phyloP scores from a whole-genome alignment of 441 rosid genomes.

The Eutrema salsugineum region DNA sequence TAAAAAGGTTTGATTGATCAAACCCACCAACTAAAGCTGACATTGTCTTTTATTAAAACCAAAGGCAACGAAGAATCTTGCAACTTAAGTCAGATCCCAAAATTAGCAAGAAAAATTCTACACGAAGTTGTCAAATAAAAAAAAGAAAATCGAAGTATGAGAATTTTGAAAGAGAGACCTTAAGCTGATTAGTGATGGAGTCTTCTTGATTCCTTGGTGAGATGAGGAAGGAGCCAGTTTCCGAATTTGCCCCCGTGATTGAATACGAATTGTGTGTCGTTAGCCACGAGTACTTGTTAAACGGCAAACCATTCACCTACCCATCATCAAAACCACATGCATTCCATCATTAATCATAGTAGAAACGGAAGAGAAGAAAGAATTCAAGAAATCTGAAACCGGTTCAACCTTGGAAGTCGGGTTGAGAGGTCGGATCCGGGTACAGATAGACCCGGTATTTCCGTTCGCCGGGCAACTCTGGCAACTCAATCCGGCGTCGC shows the following conservation, averaged over 20 bases:
- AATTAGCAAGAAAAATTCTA: neutral
- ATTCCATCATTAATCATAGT: slow-evolving; percentile 3
- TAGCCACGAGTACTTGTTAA: slow-evolving; percentile 86
- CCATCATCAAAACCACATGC: slow-evolving; percentile 34
- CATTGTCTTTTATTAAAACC: slow-evolving; percentile 20
- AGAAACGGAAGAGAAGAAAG: neutral
- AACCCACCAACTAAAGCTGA: slow-evolving; percentile 29
- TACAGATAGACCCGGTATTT: slow-evolving; percentile 75
- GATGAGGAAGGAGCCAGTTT: slow-evolving; percentile 40
- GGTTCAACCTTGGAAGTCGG: slow-evolving; percentile 81
- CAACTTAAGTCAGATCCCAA: slow-evolving; percentile 5
- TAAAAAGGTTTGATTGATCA: neutral
- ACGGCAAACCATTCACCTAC: slow-evolving; percentile 83
- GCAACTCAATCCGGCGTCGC: slow-evolving; percentile 78
- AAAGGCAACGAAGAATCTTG: slow-evolving; percentile 6
- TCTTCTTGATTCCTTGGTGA: slow-evolving; percentile 88
- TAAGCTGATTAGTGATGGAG: slow-evolving; percentile 73
- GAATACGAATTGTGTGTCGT: slow-evolving; percentile 90
- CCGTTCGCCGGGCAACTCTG: slow-evolving; percentile 66
- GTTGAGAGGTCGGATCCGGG: slow-evolving; percentile 58
- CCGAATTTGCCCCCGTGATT: slow-evolving; percentile 41
- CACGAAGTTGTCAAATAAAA: neutral
- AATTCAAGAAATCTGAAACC: neutral
- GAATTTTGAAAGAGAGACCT: slow-evolving; percentile 52
- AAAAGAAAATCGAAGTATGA: too few relatives aligned